Percentiles rank a stretch among this genome's conserved stretches.
These are phyloP conservation scores for Hylodesmum podocarpum DNA, from an alignment of 306 rosid genomes.

Conservation along the genomic window DNA sequence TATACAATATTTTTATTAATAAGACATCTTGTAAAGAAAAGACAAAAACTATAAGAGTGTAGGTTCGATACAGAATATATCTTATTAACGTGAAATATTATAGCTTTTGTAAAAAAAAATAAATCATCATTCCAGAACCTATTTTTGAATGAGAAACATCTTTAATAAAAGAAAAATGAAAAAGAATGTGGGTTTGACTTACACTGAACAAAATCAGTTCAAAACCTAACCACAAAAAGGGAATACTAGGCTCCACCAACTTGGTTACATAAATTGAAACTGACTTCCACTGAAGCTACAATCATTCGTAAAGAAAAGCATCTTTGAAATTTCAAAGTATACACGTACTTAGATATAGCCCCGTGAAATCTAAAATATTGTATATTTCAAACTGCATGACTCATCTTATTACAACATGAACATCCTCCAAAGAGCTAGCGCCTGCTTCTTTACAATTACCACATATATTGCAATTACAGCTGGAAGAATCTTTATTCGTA, in stretches of 20 bases:
- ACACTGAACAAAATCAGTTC: neutral
- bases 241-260: neutral
- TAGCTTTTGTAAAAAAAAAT: too few relatives aligned
- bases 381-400: neutral
- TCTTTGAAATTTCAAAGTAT: constrained; percentile 43
- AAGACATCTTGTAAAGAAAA: too few relatives aligned
- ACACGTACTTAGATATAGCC: neutral
- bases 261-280: neutral
- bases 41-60: too few relatives aligned
- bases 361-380: constrained; percentile 6
- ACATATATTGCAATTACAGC: neutral
- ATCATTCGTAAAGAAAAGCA: constrained; percentile 36
- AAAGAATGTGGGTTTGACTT: neutral
- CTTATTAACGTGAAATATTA: too few relatives aligned
- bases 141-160: neutral
- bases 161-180: neutral
- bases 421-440: neutral
- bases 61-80: too few relatives aligned
- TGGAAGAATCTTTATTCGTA: neutral
- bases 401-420: neutral
- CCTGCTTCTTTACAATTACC: neutral
- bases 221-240: neutral
- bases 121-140: too few relatives aligned
- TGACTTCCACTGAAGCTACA: constrained; percentile 33
- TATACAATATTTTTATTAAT: too few relatives aligned